Conservation (phyloP, 2,329 filamentous ascomycete species). For the Elsinoe australis region DNA sequence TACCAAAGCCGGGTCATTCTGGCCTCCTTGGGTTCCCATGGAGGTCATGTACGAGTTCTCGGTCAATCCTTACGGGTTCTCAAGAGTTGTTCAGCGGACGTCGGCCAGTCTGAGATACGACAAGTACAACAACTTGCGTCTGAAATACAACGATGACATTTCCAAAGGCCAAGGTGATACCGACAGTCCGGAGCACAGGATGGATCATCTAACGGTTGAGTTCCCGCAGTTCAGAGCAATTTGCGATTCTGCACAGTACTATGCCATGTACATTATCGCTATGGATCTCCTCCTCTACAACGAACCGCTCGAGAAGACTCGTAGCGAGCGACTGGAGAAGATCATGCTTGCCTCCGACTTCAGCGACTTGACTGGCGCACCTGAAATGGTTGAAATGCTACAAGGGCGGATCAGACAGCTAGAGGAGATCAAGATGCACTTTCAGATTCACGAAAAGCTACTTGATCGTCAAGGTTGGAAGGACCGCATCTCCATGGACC, state of each 20-base stretch:
- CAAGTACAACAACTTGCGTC: slow-evolving; percentile 92
- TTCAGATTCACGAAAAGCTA: slow-evolving; percentile 82
- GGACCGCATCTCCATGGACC: slow-evolving; percentile 79
- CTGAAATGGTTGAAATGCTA: slow-evolving; percentile 82
- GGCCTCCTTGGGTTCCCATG: slow-evolving; percentile 97
- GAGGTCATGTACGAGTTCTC: slow-evolving; percentile 98
- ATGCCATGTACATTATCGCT: slow-evolving; percentile 96
- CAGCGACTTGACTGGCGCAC: slow-evolving; percentile 87
- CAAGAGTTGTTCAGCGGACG: slow-evolving; percentile 91
- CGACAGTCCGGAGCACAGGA: slow-evolving; percentile 54
- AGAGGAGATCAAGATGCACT: slow-evolving; percentile 92
- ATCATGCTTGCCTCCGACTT: slow-evolving; percentile 99
- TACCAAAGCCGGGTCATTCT: slow-evolving; percentile 71
- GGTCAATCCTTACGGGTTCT: slow-evolving; percentile 92
- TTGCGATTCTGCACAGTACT: slow-evolving; percentile 96
- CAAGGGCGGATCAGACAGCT: slow-evolving; percentile 90
- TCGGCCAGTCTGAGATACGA: slow-evolving; percentile 91
- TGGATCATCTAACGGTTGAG: slow-evolving; percentile 94
- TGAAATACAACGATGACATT: slow-evolving; percentile 96
- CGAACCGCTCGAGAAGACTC: slow-evolving; percentile 94
- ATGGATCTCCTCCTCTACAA: slow-evolving; percentile 92
- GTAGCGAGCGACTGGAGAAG: slow-evolving; percentile 89
- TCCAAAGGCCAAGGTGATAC: slow-evolving; percentile 45
- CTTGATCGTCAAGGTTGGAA: slow-evolving; percentile 87
- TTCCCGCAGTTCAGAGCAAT: slow-evolving; percentile 91